Conservation (phyloP, 1,139 yeast species). For the Protomyces lactucae-debilis region DNA sequence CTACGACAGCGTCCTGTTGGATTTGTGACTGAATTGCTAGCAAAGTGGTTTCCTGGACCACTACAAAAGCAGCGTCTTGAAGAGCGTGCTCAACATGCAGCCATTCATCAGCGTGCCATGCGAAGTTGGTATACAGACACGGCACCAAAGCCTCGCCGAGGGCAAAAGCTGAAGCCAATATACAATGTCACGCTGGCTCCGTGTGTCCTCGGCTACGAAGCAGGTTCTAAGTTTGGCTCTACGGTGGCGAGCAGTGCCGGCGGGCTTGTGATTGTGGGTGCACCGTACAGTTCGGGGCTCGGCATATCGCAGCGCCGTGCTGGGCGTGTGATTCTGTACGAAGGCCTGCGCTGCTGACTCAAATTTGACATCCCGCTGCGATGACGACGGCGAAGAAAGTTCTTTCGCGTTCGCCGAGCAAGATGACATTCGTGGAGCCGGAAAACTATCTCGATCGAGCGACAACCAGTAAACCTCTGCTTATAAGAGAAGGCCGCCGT, state of each 20-base stretch:
- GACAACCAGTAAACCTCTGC: no score
- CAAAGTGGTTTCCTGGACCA: neutral
- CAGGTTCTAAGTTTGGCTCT: constrained; percentile 1
- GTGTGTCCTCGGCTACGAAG: constrained; percentile 8
- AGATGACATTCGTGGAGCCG: neutral
- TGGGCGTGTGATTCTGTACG: constrained; percentile 9
- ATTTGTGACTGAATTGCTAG: neutral
- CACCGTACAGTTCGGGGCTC: constrained; percentile 8
- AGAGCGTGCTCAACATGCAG: neutral
- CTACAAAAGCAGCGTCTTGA: neutral
- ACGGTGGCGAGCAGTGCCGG: neutral
- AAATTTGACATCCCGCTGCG: neutral
- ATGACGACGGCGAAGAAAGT: no score
- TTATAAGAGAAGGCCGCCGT: no score
- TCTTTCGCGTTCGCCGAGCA: no score
- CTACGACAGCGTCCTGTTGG: neutral
- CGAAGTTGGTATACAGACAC: neutral
- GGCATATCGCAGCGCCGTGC: neutral
- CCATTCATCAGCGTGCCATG: no score
- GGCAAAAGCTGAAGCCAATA: neutral
- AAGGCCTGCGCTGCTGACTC: neutral
- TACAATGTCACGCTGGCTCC: constrained; percentile 2
- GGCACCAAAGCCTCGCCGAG: neutral
- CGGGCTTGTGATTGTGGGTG: constrained; percentile 7
- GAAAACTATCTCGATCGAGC: neutral